Evolutionary conservation across 1,284 basidiomycete genomes (phyloP).

Genomic region (Hemileia vastatrix): DNA sequence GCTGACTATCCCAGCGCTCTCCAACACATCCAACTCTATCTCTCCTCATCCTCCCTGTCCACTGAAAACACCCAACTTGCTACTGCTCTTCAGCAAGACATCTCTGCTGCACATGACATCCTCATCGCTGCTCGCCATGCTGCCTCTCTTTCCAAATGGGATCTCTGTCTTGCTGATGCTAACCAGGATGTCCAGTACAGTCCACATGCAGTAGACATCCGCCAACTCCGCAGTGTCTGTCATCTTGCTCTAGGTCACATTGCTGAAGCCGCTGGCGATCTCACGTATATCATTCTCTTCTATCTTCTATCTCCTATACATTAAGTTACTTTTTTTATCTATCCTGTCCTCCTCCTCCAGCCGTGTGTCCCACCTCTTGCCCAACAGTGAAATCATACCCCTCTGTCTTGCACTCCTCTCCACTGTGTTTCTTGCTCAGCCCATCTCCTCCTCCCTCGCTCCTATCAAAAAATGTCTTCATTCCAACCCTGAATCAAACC

Average conservation of each 20-base stretch:
- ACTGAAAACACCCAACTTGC: background rate
- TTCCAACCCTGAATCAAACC: constrained; percentile 81
- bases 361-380: constrained; percentile 63
- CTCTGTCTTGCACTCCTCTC: constrained; percentile 66
- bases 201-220: constrained; percentile 59
- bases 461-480: constrained; percentile 81
- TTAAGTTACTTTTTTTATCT: too few relatives aligned
- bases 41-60: too few relatives aligned
- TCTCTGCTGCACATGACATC: constrained; percentile 6
- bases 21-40: constrained; percentile 20
- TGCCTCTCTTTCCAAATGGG: constrained; percentile 44
- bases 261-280: constrained; percentile 70
- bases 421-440: constrained; percentile 61
- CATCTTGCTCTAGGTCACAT: constrained; percentile 65
- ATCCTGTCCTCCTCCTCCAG: too few relatives aligned
- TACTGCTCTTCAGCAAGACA: too few relatives aligned
- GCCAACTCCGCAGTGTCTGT: constrained; percentile 67
- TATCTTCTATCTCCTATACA: constrained; percentile 3
- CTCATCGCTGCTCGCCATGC: constrained; percentile 33
- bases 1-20: constrained; percentile 62
- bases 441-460: constrained; percentile 49
- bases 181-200: constrained; percentile 61
- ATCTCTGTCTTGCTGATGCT: constrained; percentile 64
- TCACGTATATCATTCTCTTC: constrained; percentile 53
- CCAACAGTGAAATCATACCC: constrained; percentile 58